Conservation (phyloP, 257 asterid species). For the Rubia yunnanensis region DNA sequence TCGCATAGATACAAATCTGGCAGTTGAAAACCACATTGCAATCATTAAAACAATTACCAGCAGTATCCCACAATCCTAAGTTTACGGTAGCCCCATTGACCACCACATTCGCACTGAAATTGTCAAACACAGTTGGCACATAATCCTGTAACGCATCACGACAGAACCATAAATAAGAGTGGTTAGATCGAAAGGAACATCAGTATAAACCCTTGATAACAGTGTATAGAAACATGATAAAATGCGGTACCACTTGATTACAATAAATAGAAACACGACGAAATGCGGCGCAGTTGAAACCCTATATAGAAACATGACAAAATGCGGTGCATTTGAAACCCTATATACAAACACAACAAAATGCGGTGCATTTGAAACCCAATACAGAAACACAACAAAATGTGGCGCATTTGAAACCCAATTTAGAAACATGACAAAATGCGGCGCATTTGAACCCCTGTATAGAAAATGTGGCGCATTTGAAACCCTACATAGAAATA, state of each 20-base stretch:
- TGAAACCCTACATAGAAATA: background rate
- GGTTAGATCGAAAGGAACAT: conserved; percentile 4
- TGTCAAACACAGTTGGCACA: conserved; percentile 51
- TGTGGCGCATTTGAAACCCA: too few relatives aligned
- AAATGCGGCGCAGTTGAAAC: background rate
- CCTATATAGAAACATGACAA: background rate
- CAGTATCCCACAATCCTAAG: conserved; percentile 56
- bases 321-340: background rate
- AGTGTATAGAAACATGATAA: background rate
- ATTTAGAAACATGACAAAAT: background rate
- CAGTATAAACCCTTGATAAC: background rate
- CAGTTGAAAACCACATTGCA: background rate
- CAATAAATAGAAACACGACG: background rate
- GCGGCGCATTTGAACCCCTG: background rate
- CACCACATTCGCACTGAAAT: conserved; percentile 53
- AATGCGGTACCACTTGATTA: too few relatives aligned
- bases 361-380: too few relatives aligned
- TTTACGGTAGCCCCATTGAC: conserved; percentile 47
- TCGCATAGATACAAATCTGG: background rate
- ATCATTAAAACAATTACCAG: conserved; percentile 26
- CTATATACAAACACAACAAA: background rate
- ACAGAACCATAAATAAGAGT: conserved; percentile 8
- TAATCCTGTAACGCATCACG: conserved; percentile 48
- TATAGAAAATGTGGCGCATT: background rate
- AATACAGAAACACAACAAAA: too few relatives aligned